A percentile compares a stretch with the other conserved stretches of the same genome.
Conservation (phyloP, 2,329 filamentous ascomycete species). For the Chalaropsis ovoidea region DNA sequence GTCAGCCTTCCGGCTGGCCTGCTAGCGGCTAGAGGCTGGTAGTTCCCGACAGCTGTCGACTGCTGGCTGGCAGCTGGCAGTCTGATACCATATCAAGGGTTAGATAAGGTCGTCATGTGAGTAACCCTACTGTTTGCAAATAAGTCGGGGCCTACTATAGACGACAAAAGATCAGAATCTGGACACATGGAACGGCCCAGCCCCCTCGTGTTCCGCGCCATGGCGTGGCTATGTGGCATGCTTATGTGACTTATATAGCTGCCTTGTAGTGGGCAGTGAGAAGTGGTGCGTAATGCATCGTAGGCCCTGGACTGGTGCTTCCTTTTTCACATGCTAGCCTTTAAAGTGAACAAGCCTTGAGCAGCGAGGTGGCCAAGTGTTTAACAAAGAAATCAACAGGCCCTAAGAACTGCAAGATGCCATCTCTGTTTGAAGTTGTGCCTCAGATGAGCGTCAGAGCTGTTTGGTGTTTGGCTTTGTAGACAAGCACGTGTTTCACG, state of each 20-base stretch:
- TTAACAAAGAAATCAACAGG: too few species aligned
- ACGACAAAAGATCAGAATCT: too few species aligned
- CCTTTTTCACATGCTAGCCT: background rate
- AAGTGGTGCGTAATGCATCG: background rate
- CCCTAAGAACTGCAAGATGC: background rate
- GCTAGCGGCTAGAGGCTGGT: background rate
- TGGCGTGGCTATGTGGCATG: background rate
- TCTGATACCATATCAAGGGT: background rate
- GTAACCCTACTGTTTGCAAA: background rate
- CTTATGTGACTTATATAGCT: background rate
- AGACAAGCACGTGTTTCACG: conserved; percentile 10
- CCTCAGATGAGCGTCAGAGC: conserved; percentile 16
- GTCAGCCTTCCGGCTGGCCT: background rate
- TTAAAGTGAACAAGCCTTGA: background rate
- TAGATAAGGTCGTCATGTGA: background rate
- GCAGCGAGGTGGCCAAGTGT: too few species aligned
- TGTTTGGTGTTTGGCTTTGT: conserved; percentile 16
- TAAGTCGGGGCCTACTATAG: too few species aligned
- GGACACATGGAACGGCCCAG: too few species aligned
- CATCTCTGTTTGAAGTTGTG: conserved; percentile 16
- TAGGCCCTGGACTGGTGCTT: background rate
- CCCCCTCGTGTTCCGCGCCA: too few species aligned
- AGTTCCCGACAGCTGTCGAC: background rate
- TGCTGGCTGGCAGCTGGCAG: background rate
- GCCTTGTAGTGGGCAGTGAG: background rate